phyloP scores from a whole-genome alignment of 495 filamentous ascomycete species.

The Penicillium coprophilum region DNA sequence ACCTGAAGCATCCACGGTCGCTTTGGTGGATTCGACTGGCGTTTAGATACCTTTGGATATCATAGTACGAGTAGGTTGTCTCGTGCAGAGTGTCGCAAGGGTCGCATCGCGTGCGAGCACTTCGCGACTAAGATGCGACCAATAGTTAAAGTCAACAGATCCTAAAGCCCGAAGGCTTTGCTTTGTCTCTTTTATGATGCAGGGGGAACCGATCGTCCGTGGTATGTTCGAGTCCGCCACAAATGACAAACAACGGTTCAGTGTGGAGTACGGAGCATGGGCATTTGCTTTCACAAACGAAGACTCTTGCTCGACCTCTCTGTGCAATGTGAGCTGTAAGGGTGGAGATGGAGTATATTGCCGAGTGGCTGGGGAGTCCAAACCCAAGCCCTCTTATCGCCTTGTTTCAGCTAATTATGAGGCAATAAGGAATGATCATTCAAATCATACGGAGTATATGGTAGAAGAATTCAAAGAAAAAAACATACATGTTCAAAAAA shows the following conservation, averaged over 20 bases:
- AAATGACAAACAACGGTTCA: background rate
- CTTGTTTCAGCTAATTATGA: background rate
- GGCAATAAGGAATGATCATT: background rate
- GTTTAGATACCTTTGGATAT: constrained; percentile 9
- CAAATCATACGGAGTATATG: too few relatives aligned
- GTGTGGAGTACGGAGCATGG: background rate
- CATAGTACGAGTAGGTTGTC: constrained; percentile 6
- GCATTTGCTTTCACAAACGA: background rate
- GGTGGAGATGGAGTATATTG: constrained; percentile 7
- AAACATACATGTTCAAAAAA: background rate
- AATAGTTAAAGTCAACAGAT: constrained; percentile 15
- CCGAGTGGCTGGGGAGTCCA: constrained; percentile 9
- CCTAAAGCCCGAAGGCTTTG: constrained; percentile 3
- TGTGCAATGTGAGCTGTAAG: constrained; percentile 6
- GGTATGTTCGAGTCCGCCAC: constrained; percentile 12
- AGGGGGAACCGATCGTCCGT: constrained; percentile 20
- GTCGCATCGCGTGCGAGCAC: constrained; percentile 17
- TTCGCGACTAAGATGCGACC: constrained; percentile 8
- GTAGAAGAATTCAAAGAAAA: background rate
- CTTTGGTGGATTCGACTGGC: background rate
- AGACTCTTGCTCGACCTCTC: constrained; percentile 5
- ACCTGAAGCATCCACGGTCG: background rate
- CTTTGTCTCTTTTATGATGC: constrained; percentile 20
- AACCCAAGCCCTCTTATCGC: background rate
- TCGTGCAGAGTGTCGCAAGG: constrained; percentile 13